Percentiles rank a stretch among this genome's conserved stretches.
Evolutionary conservation across 1,139 yeast species (phyloP).

Genomic region (Debaryomyces fabryi): DNA sequence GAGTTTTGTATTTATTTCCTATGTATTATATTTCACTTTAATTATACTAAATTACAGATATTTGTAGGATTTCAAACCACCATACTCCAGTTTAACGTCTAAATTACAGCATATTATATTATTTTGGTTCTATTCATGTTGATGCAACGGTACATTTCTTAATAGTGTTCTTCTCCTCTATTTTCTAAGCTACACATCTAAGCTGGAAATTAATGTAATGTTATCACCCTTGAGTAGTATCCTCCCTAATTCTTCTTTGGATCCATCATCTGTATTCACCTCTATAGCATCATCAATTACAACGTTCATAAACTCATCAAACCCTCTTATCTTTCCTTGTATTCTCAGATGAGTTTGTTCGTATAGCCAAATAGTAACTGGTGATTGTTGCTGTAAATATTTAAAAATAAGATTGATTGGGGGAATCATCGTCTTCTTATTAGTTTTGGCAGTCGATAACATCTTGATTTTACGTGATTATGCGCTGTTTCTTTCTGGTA

Average conservation of each 20-base stretch:
- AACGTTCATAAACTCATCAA: constrained; percentile 96
- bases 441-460: constrained; percentile 19
- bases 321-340: constrained; percentile 85
- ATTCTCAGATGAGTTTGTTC: constrained; percentile 81
- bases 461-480: constrained; percentile 12
- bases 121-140: background rate
- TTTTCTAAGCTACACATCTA: constrained; percentile 33
- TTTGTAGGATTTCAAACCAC: constrained; percentile 6
- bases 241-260: constrained; percentile 45
- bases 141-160: background rate
- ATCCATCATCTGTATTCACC: constrained; percentile 49
- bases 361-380: constrained; percentile 83
- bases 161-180: background rate
- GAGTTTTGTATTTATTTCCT: background rate
- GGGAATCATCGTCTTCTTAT: constrained; percentile 60
- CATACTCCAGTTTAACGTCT: background rate
- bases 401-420: constrained; percentile 92
- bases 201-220: constrained; percentile 74
- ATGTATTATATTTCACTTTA: background rate
- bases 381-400: constrained; percentile 77
- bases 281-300: constrained; percentile 92
- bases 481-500: background rate
- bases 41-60: background rate
- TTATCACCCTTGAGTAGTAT: constrained; percentile 91
- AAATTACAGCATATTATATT: background rate